Base-by-base conservation (phyloP, 306 rosid genomes). In the Corylus avellana region DNA sequence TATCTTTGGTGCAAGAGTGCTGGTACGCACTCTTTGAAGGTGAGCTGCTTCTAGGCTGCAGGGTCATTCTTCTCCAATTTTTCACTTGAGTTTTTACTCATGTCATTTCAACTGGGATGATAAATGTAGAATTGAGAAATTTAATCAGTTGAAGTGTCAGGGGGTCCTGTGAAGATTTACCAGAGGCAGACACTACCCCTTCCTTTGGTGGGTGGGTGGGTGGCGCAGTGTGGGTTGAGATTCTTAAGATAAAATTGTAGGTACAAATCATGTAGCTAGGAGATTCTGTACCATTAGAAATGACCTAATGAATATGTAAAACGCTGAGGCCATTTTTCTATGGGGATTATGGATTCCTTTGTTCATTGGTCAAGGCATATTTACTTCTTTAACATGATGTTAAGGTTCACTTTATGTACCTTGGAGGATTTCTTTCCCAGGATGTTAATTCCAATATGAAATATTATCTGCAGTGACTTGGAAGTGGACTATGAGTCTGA, bases 401-500 rank as follows among this genome's bases (percentile, higher is more conserved):
- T 51, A 42, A 12, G 50, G 44, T 25, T 20, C 56, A 49, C 39
- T 12, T 49, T 53, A 37, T 55, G 51, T 51, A 2, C 13, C 20
- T 37, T 68, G 66, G 73, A 4, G 9, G 70, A 9, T 62, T 58
- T 54, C 6, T 66, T 37, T 44, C 51, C 16, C 29, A 0, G 3
- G 22, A 17, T 39, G 27, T 39, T 2, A 59, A 49, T 74, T 73
- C 1, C 50, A 32, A 4, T 47, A 25, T 48, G 71, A 42, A 79
- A 62, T 75, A 49, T 16, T 77, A 7, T 80, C 39, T 85, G 84
- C 89, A 95, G 97, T 82, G 97, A 90, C 86, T 72, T 95, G 77
- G 97, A 95, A 85, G 91, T 95, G 47, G 89, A 93, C 78, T 91
- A 75, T 75, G 89, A 85, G 70, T 91, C 89, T 3, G 89, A 91